These are phyloP conservation scores for Podila verticillata DNA, from an alignment of 192 early-diverging fungal species.

Conservation along the genomic window DNA sequence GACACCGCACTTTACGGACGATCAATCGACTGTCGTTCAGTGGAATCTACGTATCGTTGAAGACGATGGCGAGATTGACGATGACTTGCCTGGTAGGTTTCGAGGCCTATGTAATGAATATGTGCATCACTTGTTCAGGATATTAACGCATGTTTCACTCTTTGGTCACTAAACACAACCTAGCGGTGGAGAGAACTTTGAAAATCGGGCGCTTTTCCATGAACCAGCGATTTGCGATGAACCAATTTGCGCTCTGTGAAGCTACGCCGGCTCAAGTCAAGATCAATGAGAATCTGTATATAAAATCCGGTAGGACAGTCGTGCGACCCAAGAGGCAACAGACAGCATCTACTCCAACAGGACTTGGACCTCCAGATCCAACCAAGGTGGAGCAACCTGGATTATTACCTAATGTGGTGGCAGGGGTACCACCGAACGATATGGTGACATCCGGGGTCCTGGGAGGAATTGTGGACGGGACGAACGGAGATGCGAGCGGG, in stretches of 20 bases:
- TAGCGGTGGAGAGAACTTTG: conserved; percentile 87
- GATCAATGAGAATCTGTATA: conserved; percentile 56
- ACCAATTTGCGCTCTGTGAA: conserved; percentile 90
- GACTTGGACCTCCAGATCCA: conserved; percentile 17
- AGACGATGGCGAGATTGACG: conserved; percentile 95
- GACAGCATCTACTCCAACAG: conserved; percentile 1
- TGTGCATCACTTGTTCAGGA: not conserved
- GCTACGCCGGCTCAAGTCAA: conserved; percentile 79
- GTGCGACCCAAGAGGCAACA: conserved; percentile 33
- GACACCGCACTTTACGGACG: conserved; percentile 68
- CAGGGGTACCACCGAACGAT: conserved; percentile 1
- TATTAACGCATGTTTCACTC: conserved; percentile 2
- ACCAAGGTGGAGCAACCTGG: not conserved
- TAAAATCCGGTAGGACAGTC: conserved; percentile 31
- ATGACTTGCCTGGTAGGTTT: conserved; percentile 88
- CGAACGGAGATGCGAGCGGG: not conserved
- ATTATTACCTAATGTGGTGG: not conserved
- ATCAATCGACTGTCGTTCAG: conserved; percentile 71
- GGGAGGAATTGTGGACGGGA: not conserved
- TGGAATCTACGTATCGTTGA: conserved; percentile 96
- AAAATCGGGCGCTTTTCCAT: conserved; percentile 80
- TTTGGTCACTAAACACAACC: not conserved
- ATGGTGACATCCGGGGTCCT: not conserved
- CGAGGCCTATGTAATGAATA: not conserved
- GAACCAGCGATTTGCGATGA: conserved; percentile 78